Percentiles rank a stretch among this genome's conserved stretches.
These are phyloP conservation scores for Tuber microsphaerosporum DNA, from an alignment of 495 filamentous ascomycete species.

Conservation along the genomic window DNA sequence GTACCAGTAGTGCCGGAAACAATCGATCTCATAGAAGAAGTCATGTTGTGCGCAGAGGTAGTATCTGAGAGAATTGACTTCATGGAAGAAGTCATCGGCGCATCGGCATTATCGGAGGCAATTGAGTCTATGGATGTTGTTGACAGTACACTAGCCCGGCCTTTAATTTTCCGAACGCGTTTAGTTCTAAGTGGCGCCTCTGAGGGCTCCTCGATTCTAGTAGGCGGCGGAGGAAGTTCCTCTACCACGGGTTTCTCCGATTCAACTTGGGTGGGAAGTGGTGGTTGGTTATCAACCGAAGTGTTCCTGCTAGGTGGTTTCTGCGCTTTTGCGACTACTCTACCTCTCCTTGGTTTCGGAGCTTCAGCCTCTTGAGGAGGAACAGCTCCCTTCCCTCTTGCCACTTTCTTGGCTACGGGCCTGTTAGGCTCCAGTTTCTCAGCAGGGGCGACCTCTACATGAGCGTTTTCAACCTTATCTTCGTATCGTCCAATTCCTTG, in stretches of 20 bases:
- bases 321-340: constrained; percentile 12
- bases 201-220: not conserved
- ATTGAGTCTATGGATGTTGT: not conserved
- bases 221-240: not conserved
- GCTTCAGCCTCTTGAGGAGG: constrained; percentile 14
- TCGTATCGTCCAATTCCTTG: not conserved
- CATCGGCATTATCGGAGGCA: not conserved
- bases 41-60: not conserved
- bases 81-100: not conserved
- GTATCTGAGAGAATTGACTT: not conserved
- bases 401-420: constrained; percentile 9
- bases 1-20: not conserved
- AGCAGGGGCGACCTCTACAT: not conserved
- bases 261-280: constrained; percentile 1
- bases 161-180: not conserved
- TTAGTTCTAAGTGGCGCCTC: not conserved
- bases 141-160: not conserved
- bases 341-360: constrained; percentile 22
- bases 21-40: not conserved
- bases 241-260: not conserved
- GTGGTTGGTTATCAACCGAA: not conserved
- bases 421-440: constrained; percentile 18
- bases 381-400: constrained; percentile 16
- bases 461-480: not conserved
- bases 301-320: constrained; percentile 11